These are phyloP conservation scores for Clonostachys rhizophaga DNA, from an alignment of 2,329 filamentous ascomycete species.

Conservation along the genomic window DNA sequence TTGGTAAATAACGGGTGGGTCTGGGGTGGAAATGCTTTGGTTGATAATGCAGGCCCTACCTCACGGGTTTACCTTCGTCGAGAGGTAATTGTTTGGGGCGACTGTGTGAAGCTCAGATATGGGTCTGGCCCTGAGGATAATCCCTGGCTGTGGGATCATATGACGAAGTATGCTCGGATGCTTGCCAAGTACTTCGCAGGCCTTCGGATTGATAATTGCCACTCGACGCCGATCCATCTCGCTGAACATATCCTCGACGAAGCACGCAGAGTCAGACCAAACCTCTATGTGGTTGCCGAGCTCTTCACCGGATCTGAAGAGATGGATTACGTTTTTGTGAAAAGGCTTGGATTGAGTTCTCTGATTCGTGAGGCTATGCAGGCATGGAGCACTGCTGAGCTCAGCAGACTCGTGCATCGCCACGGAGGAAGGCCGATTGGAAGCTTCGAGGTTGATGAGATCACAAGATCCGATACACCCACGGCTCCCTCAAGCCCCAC, in stretches of 20 bases:
- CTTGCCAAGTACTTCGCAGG: constrained; percentile 94
- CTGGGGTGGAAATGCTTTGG: constrained; percentile 91
- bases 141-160: constrained; percentile 92
- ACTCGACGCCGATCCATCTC: constrained; percentile 91
- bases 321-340: constrained; percentile 94
- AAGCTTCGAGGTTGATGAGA: constrained; percentile 92
- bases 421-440: constrained; percentile 93
- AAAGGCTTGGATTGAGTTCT: constrained; percentile 83
- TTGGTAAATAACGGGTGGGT: constrained; percentile 98
- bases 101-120: constrained; percentile 96
- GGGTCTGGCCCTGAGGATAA: constrained; percentile 77
- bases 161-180: constrained; percentile 86
- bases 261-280: constrained; percentile 80
- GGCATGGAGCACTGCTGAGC: constrained; percentile 89
- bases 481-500: constrained; percentile 21
- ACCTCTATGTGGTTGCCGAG: constrained; percentile 90
- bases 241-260: constrained; percentile 94
- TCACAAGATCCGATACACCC: constrained; percentile 55
- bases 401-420: constrained; percentile 87
- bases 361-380: constrained; percentile 98
- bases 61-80: constrained; percentile 92
- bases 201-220: constrained; percentile 96
- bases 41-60: constrained; percentile 86
- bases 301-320: constrained; percentile 94
- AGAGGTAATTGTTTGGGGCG: constrained; percentile 97